Conservation (phyloP, 2,329 filamentous ascomycete genomes). For the Calonectria montana region DNA sequence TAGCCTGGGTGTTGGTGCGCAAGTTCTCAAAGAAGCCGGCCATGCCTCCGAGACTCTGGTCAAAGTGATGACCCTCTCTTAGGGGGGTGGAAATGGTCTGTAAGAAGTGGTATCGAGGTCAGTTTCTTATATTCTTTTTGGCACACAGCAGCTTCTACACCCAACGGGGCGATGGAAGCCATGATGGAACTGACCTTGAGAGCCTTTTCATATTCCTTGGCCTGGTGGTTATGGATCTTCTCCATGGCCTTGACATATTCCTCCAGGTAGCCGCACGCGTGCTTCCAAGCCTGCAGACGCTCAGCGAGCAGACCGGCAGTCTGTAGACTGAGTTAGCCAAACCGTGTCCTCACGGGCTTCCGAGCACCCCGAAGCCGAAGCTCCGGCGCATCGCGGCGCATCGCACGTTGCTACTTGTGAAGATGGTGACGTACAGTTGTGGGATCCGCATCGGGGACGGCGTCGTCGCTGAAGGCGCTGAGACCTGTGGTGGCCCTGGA, state of each 20-base stretch:
- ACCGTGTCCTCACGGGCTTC: background rate
- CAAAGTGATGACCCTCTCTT: conserved; percentile 92
- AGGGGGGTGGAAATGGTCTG: conserved; percentile 87
- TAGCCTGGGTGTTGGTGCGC: conserved; percentile 88
- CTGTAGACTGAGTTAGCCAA: conserved; percentile 52
- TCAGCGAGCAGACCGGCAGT: conserved; percentile 86
- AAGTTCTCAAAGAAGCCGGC: conserved; percentile 95
- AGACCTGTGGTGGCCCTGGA: conserved; percentile 60
- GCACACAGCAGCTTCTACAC: background rate
- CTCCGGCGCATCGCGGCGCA: background rate
- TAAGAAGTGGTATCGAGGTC: conserved; percentile 7
- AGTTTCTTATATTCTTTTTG: background rate
- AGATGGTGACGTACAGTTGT: conserved; percentile 59
- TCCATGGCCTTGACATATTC: conserved; percentile 89
- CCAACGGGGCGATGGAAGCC: background rate
- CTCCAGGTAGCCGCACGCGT: conserved; percentile 90
- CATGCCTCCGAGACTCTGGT: conserved; percentile 87
- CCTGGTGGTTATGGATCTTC: conserved; percentile 84
- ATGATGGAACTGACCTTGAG: conserved; percentile 72
- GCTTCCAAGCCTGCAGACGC: conserved; percentile 94
- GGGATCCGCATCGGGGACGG: conserved; percentile 68
- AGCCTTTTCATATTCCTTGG: conserved; percentile 95
- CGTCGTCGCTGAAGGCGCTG: conserved; percentile 65
- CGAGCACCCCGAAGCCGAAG: background rate
- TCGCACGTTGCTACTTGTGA: background rate